Percentiles rank a stretch among this genome's conserved stretches.
Conservation (phyloP, 768 basidiomycete genomes). For the Leccinum aurantiacum region DNA sequence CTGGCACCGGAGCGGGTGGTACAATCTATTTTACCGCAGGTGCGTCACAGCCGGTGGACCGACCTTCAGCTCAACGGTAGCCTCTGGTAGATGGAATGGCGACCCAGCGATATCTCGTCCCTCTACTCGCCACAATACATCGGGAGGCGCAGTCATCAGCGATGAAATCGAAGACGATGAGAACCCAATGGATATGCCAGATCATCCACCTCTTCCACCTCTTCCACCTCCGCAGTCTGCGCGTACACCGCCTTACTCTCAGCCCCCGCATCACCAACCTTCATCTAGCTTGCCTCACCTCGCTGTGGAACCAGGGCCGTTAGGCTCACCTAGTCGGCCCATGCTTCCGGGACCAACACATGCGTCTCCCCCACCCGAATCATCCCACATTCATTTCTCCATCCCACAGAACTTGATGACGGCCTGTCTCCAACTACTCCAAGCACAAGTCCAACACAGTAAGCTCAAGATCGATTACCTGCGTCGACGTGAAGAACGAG, state of each 20-base stretch:
- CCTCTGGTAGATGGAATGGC: conserved; percentile 55
- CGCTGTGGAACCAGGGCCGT: conserved; percentile 20
- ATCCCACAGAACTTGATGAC: conserved; percentile 58
- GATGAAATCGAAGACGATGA: conserved; percentile 57
- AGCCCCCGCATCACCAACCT: conserved; percentile 12
- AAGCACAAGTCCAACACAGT: conserved; percentile 66
- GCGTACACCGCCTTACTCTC: conserved; percentile 25
- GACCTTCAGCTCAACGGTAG: conserved; percentile 1
- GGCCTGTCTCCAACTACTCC: conserved; percentile 59
- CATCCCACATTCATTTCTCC: conserved; percentile 46
- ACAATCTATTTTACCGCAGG: conserved; percentile 69
- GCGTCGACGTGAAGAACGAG: conserved; percentile 66
- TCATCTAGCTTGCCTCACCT: conserved; percentile 18
- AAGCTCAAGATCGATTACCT: conserved; percentile 71
- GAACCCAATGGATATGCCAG: conserved; percentile 43
- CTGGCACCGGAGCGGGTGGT: conserved; percentile 80
- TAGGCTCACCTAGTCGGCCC: conserved; percentile 19
- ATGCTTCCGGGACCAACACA: conserved; percentile 8
- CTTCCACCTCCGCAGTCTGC: conserved; percentile 27
- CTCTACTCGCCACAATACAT: conserved; percentile 36
- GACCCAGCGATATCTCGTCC: conserved; percentile 61
- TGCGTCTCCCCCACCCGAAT: conserved; percentile 34
- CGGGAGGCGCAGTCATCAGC: conserved; percentile 35
- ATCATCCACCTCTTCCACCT: conserved; percentile 24
- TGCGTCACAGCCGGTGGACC: conserved; percentile 26